Conservation (phyloP, 2,329 filamentous ascomycete species). For the Trichoderma asperellum region DNA sequence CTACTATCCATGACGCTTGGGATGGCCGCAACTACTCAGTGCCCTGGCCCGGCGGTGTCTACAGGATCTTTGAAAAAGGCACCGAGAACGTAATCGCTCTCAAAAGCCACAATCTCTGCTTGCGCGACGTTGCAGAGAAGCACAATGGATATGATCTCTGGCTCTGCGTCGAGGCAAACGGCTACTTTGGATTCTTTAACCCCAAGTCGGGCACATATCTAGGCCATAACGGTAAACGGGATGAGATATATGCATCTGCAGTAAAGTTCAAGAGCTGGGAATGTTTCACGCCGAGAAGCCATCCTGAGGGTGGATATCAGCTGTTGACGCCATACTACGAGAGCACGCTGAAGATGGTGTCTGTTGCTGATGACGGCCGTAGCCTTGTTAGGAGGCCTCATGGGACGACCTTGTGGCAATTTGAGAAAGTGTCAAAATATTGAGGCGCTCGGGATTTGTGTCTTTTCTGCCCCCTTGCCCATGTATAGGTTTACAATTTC, state of each 20-base stretch:
- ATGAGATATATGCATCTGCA: neutral
- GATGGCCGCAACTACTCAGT: neutral
- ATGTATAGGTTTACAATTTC: neutral
- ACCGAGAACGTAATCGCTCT: neutral
- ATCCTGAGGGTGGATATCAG: conserved; percentile 25
- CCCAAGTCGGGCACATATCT: conserved; percentile 7
- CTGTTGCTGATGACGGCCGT: conserved; percentile 13
- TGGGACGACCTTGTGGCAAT: conserved; percentile 21
- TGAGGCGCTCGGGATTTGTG: neutral
- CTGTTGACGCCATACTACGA: conserved; percentile 5
- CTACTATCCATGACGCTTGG: neutral
- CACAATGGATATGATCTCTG: neutral
- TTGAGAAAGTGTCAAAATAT: conserved; percentile 2
- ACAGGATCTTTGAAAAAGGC: neutral
- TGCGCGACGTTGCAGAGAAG: neutral
- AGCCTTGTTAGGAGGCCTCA: conserved; percentile 11
- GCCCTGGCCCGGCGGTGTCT: neutral
- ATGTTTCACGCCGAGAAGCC: neutral
- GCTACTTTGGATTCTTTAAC: neutral
- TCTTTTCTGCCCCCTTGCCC: too few species aligned
- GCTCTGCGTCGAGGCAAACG: neutral
- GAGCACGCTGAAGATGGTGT: conserved; percentile 10
- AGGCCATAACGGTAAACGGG: conserved; percentile 6
- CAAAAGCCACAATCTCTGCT: neutral
- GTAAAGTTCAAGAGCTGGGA: conserved; percentile 1